phyloP scores from a whole-genome alignment of 176 grass and related monocot species.

The Triticum turgidum region DNA sequence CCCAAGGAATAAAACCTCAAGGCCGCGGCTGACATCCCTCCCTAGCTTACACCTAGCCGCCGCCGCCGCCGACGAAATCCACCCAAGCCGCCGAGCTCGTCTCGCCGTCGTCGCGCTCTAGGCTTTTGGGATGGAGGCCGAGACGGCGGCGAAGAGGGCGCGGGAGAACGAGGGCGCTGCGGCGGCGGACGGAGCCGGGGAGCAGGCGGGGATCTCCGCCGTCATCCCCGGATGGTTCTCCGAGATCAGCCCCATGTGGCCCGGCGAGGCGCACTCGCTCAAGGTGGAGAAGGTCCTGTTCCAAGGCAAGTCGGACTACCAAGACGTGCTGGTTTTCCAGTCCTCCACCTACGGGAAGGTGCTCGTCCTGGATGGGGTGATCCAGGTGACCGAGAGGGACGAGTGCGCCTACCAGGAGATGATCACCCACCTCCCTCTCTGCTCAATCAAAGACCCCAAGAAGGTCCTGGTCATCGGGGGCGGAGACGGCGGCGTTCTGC shows the following conservation, averaged over 20 bases:
- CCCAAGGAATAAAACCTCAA: constrained; percentile 14
- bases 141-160: constrained; percentile 47
- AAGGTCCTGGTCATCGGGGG: constrained; percentile 98
- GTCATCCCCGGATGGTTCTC: constrained; percentile 98
- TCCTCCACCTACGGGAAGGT: constrained; percentile 91
- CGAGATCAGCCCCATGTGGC: constrained; percentile 98
- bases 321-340: constrained; percentile 96
- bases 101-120: neutral
- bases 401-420: constrained; percentile 97
- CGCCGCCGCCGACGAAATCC: neutral
- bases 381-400: constrained; percentile 88
- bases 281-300: constrained; percentile 93
- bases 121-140: constrained; percentile 38
- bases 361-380: constrained; percentile 88
- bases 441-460: constrained; percentile 87
- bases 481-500: constrained; percentile 94
- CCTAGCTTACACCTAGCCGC: neutral
- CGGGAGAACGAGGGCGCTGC: constrained; percentile 37
- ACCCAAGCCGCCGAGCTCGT: constrained; percentile 18
- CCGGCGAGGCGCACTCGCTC: constrained; percentile 94
- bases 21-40: constrained; percentile 18
- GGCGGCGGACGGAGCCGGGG: constrained; percentile 13
- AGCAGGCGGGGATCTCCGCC: constrained; percentile 77
- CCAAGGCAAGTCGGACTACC: constrained; percentile 86
- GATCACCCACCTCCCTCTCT: constrained; percentile 91